Percentiles rank a stretch among this genome's conserved stretches.
These are phyloP conservation scores for Rhododendron ferrugineum DNA, from an alignment of 148 eudicot species.

Conservation along the genomic window DNA sequence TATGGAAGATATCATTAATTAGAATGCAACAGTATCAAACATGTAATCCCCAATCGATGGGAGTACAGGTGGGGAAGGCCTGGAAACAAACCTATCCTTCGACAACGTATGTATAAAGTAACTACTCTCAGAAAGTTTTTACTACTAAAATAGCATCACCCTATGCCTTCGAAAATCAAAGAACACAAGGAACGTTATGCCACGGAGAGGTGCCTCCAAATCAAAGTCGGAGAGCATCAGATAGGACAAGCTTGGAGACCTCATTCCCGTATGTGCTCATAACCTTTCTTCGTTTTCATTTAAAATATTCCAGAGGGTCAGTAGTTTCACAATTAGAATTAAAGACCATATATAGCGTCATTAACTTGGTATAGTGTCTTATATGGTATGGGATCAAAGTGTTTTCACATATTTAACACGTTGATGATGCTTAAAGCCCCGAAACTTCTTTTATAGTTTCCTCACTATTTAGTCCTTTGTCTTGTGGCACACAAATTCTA, in stretches of 20 bases:
- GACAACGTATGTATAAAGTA: too few relatives aligned
- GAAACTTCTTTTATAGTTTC: not conserved
- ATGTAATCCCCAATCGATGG: too few relatives aligned
- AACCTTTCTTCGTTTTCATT: not conserved
- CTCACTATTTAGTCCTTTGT: not conserved
- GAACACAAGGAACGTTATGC: not conserved
- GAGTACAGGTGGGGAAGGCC: too few relatives aligned
- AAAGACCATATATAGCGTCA: not conserved
- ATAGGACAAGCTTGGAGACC: not conserved
- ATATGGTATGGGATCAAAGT: not conserved
- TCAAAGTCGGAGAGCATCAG: not conserved
- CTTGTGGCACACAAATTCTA: not conserved
- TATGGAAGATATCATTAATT: not conserved
- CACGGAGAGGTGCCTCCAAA: not conserved
- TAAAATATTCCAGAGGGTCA: not conserved
- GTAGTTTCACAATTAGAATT: not conserved
- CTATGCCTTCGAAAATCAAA: not conserved
- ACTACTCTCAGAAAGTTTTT: too few relatives aligned
- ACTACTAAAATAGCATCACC: not conserved
- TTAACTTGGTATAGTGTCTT: not conserved
- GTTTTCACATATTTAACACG: not conserved
- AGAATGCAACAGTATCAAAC: too few relatives aligned
- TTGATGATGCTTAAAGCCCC: not conserved
- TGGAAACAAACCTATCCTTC: too few relatives aligned
- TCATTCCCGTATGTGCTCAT: not conserved